Percentiles rank a stretch among this genome's conserved stretches.
Conservation (phyloP, 2,329 filamentous ascomycete species). For the Colletotrichum tofieldiae region DNA sequence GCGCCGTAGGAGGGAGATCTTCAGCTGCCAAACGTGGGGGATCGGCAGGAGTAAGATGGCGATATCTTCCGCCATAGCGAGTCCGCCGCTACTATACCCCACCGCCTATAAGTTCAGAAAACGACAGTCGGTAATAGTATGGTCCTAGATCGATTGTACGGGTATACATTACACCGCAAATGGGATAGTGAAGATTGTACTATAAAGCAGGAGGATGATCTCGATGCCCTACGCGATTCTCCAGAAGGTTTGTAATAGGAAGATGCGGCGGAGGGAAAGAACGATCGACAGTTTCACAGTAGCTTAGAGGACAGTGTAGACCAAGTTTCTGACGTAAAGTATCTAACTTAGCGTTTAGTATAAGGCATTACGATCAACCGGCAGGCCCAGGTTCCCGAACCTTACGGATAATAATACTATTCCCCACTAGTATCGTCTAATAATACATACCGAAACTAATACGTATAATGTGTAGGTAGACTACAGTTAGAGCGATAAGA, state of each 20-base stretch:
- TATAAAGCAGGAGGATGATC: constrained; percentile 1
- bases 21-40: constrained; percentile 19
- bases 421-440: constrained; percentile 2
- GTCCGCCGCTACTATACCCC: neutral
- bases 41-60: neutral
- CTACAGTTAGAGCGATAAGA: neutral
- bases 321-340: constrained; percentile 8
- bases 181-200: neutral
- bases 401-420: neutral
- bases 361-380: neutral
- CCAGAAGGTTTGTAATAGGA: neutral
- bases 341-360: constrained; percentile 1
- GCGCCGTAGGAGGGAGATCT: constrained; percentile 40
- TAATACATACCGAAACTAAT: constrained; percentile 7
- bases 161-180: neutral
- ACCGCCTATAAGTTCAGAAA: neutral
- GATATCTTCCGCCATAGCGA: neutral
- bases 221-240: neutral
- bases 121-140: neutral
- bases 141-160: neutral
- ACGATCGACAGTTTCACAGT: constrained; percentile 14
- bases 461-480: constrained; percentile 15
- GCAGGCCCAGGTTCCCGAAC: neutral
- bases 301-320: constrained; percentile 10
- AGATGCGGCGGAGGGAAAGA: neutral